Conservation (phyloP, 78 protist species). For the Acrasis kona region DNA sequence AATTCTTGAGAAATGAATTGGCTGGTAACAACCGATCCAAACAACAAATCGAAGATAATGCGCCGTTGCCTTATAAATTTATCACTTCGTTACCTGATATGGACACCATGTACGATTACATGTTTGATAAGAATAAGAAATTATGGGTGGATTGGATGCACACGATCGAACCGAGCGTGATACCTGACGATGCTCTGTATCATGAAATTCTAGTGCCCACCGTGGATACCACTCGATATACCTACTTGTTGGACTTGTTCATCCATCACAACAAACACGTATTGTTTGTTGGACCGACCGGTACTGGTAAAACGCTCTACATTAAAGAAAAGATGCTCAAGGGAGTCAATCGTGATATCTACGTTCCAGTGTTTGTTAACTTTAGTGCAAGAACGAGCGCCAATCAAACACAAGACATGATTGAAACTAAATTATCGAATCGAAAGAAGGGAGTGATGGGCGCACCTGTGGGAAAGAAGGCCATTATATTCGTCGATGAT, state of each 20-base stretch:
- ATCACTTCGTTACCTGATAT: slow-evolving; percentile 23
- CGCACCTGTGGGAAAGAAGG: slow-evolving; percentile 51
- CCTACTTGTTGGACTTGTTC: slow-evolving; percentile 21
- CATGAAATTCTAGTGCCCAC: slow-evolving; percentile 52
- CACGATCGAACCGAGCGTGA: slow-evolving; percentile 6
- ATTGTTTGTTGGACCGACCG: slow-evolving; percentile 55
- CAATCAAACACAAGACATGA: slow-evolving; percentile 61
- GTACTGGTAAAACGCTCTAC: slow-evolving; percentile 67
- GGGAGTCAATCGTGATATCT: slow-evolving; percentile 2
- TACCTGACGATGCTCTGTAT: slow-evolving; percentile 20
- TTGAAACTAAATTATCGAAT: slow-evolving; percentile 65
- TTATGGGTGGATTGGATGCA: slow-evolving; percentile 55
- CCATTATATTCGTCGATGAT: slow-evolving; percentile 78
- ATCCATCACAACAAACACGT: background rate
- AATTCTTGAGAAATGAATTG: slow-evolving; percentile 10
- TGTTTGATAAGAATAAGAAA: slow-evolving; percentile 2
- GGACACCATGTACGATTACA: slow-evolving; percentile 25
- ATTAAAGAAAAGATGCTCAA: slow-evolving; percentile 11
- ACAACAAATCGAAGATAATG: background rate
- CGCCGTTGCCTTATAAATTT: background rate
- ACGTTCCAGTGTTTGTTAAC: slow-evolving; percentile 15
- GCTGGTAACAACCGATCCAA: background rate
- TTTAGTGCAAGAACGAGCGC: slow-evolving; percentile 68
- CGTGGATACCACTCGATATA: slow-evolving; percentile 47
- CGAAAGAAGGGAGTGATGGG: slow-evolving; percentile 43